Evolutionary conservation across 2,329 filamentous ascomycete species (phyloP), one percentile per base, ranked within the genome.

Genomic region (Celoporthe dispersa): DNA sequence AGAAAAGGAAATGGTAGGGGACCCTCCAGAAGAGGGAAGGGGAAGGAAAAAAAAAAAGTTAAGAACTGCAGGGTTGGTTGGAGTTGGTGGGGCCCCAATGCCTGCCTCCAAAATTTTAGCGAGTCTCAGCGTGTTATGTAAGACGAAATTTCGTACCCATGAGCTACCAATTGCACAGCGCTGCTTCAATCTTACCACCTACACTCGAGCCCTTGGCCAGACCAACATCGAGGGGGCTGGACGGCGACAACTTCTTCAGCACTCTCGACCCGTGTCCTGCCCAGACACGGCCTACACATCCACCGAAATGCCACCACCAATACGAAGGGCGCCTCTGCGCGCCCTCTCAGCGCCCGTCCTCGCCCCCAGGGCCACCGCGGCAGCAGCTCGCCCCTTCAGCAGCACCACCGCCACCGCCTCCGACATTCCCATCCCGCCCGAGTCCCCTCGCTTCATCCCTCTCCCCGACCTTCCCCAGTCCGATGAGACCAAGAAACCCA

Each of bases 391-490:
- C 25, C 39, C 25, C 44, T 77, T 78, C 71, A 75, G 71, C 78
- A 73, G 72, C 72, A 69, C 73, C 75, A 70, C 71, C 75, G 33
- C 73, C 78, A 66, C 73, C 79, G 62, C 80, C 81, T 73, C 70
- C 81, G 68, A 72, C 31, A 68, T 87, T 86, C 76, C 81, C 82
- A 73, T 94, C 73, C 91, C 91, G 25, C 95, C 96, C 64, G 93
- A 98, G 79, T 97, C 94, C 48, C 95, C 96, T 62, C 87, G 88
- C 73, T 98, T 92, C 84, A 92, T 98, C 81, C 90, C 93, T 74
- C 85, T 98, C 68, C 95, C 94, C 63, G 85, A 86, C 74, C 87
- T 92, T 64, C 87, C 89, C n/a, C 94, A 97, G 79, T 89, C 91
- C 65, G 85, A 88, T 41, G 83, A 87, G 74, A 78, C 78, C 19